These are phyloP conservation scores for Trypanosoma avium DNA, from an alignment of 208 protist species.

Conservation along the genomic window DNA sequence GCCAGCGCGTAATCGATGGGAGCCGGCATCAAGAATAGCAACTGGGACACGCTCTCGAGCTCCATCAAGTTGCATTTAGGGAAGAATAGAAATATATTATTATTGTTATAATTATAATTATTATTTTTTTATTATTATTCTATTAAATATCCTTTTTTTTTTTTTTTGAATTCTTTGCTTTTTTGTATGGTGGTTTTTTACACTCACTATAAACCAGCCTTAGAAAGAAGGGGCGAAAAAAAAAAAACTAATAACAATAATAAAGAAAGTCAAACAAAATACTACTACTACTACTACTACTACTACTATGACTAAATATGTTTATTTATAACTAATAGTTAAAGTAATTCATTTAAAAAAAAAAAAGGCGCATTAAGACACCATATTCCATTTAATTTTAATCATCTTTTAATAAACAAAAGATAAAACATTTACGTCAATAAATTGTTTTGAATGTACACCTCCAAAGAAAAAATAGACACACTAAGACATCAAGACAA, in stretches of 20 bases:
- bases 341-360: neutral
- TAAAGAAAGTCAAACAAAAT: neutral
- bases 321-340: neutral
- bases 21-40: conserved; percentile 84
- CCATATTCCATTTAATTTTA: too few relatives aligned
- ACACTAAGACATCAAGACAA: too few relatives aligned
- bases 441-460: too few relatives aligned
- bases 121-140: conserved; percentile 4
- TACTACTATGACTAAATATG: neutral
- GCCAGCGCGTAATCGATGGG: conserved; percentile 79
- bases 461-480: too few relatives aligned
- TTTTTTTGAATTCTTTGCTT: neutral
- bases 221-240: neutral
- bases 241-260: neutral
- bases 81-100: too few relatives aligned
- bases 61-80: too few relatives aligned
- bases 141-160: neutral
- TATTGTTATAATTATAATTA: neutral
- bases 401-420: too few relatives aligned
- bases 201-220: neutral
- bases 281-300: neutral
- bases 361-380: neutral
- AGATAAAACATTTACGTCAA: too few relatives aligned
- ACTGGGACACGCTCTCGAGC: conserved; percentile 27
- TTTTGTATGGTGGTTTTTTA: neutral